Evolutionary conservation across 73 alveolate genomes (phyloP).

Genomic region (Tetrahymena malaccensis): DNA sequence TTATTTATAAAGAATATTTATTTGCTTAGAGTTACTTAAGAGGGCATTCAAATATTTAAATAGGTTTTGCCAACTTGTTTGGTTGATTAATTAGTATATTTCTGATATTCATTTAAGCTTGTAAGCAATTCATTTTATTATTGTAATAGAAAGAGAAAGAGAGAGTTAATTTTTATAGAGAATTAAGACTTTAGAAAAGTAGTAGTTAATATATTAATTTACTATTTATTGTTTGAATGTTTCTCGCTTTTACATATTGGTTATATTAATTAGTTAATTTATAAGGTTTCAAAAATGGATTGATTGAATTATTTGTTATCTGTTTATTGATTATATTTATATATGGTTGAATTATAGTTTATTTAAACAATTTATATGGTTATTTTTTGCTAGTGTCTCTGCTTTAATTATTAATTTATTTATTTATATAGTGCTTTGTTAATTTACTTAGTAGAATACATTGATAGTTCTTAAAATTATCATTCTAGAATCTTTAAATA

Average conservation of each 20-base stretch:
- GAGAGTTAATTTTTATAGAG: neutral
- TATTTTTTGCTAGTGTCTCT: neutral
- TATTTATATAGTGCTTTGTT: too few species aligned
- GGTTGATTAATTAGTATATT: too few species aligned
- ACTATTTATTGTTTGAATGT: too few species aligned
- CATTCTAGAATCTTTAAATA: too few species aligned
- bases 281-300: neutral
- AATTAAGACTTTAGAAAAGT: neutral
- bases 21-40: too few species aligned
- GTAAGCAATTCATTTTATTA: neutral
- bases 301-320: neutral
- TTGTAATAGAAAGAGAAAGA: neutral
- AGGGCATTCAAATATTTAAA: too few species aligned
- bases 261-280: too few species aligned
- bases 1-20: too few species aligned
- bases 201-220: neutral
- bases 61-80: too few species aligned
- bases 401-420: neutral
- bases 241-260: neutral
- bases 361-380: neutral
- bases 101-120: neutral
- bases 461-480: too few species aligned
- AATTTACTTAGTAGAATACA: too few species aligned
- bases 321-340: neutral
- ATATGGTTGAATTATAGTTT: neutral